These are phyloP conservation scores for Trametes meyenii DNA, from an alignment of 768 basidiomycete species.

Conservation along the genomic window DNA sequence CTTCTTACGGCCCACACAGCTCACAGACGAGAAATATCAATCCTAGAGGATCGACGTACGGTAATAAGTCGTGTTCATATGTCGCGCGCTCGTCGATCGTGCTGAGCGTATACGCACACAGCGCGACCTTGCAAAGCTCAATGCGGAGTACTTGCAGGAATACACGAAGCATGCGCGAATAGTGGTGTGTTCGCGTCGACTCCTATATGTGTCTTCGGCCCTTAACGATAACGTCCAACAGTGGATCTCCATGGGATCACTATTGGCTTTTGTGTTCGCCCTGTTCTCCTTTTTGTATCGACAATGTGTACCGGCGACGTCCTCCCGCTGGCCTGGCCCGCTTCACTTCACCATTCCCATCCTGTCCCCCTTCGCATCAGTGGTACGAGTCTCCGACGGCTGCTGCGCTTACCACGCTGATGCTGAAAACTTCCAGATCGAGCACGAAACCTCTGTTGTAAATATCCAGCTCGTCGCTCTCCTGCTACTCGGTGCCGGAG, in stretches of 20 bases:
- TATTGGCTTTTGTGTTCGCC: not conserved
- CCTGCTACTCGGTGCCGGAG: not conserved
- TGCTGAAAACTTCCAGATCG: slow-evolving; percentile 54
- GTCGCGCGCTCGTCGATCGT: not conserved
- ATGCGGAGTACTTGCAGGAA: slow-evolving; percentile 48
- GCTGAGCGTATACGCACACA: slow-evolving; percentile 23
- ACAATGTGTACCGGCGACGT: not conserved
- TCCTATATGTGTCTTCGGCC: not conserved
- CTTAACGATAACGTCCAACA: slow-evolving; percentile 4
- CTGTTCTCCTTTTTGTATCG: not conserved
- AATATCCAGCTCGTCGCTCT: slow-evolving; percentile 33
- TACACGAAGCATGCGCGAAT: slow-evolving; percentile 53
- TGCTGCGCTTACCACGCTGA: not conserved
- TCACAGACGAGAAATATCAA: slow-evolving; percentile 54
- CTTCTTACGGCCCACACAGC: slow-evolving; percentile 50
- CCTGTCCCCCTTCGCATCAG: slow-evolving; percentile 76
- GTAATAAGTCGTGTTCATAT: slow-evolving; percentile 30
- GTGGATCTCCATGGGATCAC: not conserved
- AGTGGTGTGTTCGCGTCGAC: slow-evolving; percentile 43
- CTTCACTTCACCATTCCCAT: slow-evolving; percentile 80
- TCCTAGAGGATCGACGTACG: slow-evolving; percentile 39
- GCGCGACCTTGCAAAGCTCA: slow-evolving; percentile 46
- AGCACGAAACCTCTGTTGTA: slow-evolving; percentile 69
- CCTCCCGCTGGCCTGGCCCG: slow-evolving; percentile 31
- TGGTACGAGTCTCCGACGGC: slow-evolving; percentile 45